These are phyloP conservation scores for Phytophthora rubi DNA, from an alignment of 352 stramenopile species.

Conservation along the genomic window DNA sequence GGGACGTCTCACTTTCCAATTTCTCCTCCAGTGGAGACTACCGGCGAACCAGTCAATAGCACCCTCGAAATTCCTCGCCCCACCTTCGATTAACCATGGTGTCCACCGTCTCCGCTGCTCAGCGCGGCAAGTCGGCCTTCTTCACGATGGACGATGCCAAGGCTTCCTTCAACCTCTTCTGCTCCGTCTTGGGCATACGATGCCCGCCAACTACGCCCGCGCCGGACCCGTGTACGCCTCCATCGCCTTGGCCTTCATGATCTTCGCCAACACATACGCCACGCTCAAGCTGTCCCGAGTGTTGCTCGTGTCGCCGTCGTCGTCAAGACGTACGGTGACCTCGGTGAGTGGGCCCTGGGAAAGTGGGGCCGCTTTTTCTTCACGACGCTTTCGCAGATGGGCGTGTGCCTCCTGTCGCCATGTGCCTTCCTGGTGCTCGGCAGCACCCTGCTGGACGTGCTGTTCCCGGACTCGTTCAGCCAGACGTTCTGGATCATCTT, in stretches of 20 bases:
- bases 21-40: slow-evolving; percentile 27
- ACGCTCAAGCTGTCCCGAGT: slow-evolving; percentile 56
- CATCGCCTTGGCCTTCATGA: slow-evolving; percentile 58
- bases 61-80: neutral
- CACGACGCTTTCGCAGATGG: slow-evolving; percentile 50
- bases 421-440: slow-evolving; percentile 60
- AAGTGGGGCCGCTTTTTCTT: slow-evolving; percentile 50
- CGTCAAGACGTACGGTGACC: slow-evolving; percentile 59
- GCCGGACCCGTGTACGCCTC: slow-evolving; percentile 49
- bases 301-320: slow-evolving; percentile 50
- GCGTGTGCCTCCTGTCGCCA: slow-evolving; percentile 46
- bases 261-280: slow-evolving; percentile 63
- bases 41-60: slow-evolving; percentile 11
- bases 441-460: slow-evolving; percentile 44
- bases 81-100: slow-evolving; percentile 19
- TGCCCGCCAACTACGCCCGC: slow-evolving; percentile 61
- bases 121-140: slow-evolving; percentile 32
- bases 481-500: slow-evolving; percentile 56
- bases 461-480: slow-evolving; percentile 57
- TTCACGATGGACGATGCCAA: slow-evolving; percentile 64
- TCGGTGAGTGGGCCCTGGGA: slow-evolving; percentile 44
- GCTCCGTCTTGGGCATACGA: slow-evolving; percentile 53
- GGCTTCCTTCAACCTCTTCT: slow-evolving; percentile 55
- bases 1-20: slow-evolving; percentile 33
- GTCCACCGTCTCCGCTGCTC: slow-evolving; percentile 23